phyloP scores from a whole-genome alignment of 78 protist genomes.

The Dictyostelium intermedium region DNA sequence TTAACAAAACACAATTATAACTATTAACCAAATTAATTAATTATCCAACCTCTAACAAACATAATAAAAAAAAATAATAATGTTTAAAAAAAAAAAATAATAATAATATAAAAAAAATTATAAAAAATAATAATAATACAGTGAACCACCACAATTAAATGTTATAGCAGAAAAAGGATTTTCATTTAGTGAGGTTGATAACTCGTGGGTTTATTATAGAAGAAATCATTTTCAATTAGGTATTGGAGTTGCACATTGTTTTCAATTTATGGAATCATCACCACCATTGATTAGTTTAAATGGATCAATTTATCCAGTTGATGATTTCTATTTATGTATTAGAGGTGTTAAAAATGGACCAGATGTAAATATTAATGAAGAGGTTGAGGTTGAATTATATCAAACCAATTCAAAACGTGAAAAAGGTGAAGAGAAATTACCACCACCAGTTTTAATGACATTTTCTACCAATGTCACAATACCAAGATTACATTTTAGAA shows the following conservation, averaged over 20 bases:
- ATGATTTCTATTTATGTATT: constrained; percentile 18
- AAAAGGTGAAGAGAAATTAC: constrained; percentile 52
- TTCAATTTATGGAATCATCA: constrained; percentile 33
- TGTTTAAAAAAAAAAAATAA: neutral
- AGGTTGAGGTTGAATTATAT: constrained; percentile 48
- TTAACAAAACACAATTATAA: neutral
- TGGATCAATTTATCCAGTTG: constrained; percentile 6
- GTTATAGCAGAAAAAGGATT: constrained; percentile 72
- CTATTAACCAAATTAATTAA: neutral
- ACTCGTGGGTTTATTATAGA: constrained; percentile 61
- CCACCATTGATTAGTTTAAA: constrained; percentile 15
- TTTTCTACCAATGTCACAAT: constrained; percentile 24
- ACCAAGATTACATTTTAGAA: constrained; percentile 68
- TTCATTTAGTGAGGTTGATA: constrained; percentile 25
- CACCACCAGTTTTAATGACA: constrained; percentile 30
- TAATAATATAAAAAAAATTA: neutral
- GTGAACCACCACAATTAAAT: constrained; percentile 52
- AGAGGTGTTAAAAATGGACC: constrained; percentile 49
- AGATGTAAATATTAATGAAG: neutral
- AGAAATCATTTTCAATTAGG: constrained; percentile 70
- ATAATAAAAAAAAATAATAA: no score
- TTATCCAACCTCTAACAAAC: no score
- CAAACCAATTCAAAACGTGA: constrained; percentile 79
- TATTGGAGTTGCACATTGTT: constrained; percentile 28
- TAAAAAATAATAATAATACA: neutral